phyloP scores from a whole-genome alignment of 176 grass and related monocot species.

The Alopecurus myosuroides region DNA sequence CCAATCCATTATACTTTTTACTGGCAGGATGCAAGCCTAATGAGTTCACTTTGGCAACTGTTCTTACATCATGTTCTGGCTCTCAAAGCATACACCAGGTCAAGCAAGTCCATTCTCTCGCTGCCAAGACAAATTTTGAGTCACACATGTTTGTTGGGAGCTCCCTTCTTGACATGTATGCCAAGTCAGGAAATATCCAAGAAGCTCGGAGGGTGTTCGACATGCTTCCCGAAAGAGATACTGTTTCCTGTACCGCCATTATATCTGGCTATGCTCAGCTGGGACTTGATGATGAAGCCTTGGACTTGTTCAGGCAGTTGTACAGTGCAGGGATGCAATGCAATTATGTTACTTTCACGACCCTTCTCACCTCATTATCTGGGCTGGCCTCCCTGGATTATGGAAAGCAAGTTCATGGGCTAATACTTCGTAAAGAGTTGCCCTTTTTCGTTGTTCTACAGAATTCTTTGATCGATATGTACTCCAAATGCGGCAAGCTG shows the following conservation, averaged over 20 bases:
- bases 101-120: conserved; percentile 61
- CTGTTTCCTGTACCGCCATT: conserved; percentile 69
- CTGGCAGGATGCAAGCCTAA: conserved; percentile 63
- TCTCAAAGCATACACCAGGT: conserved; percentile 26
- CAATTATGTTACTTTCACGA: conserved; percentile 64
- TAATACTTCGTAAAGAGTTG: conserved; percentile 50
- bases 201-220: conserved; percentile 61
- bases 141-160: conserved; percentile 67
- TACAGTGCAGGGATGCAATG: conserved; percentile 67
- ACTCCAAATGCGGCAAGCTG: conserved; percentile 67
- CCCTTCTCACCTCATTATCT: conserved; percentile 62
- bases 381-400: conserved; percentile 63
- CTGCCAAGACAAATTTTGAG: conserved; percentile 57
- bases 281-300: conserved; percentile 68
- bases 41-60: conserved; percentile 55
- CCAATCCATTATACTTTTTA: background rate
- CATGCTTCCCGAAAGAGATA: conserved; percentile 61
- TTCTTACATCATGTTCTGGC: conserved; percentile 49
- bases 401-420: conserved; percentile 65
- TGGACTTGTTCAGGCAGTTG: conserved; percentile 52
- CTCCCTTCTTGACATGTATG: conserved; percentile 72
- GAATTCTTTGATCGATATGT: conserved; percentile 86
- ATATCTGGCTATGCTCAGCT: conserved; percentile 58
- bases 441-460: conserved; percentile 58
- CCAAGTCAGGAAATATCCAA: conserved; percentile 48